phyloP scores from a whole-genome alignment of 768 basidiomycete genomes.

The Kwoniella heveanensis region DNA sequence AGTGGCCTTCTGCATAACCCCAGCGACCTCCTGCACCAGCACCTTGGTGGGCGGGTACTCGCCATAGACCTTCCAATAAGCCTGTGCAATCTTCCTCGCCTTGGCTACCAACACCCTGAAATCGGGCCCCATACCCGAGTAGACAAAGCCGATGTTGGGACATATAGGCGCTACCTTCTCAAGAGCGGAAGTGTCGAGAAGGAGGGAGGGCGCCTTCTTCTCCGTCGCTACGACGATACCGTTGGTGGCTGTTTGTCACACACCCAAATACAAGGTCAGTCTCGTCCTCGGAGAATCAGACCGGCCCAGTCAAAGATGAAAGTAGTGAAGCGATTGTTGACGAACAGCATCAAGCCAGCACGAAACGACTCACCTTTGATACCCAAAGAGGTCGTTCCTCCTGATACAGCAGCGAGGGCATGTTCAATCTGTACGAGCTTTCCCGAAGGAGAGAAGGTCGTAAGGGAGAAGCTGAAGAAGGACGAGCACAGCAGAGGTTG shows the following conservation, averaged over 20 bases:
- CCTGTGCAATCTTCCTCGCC: constrained; percentile 95
- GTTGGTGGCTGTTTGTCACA: constrained; percentile 73
- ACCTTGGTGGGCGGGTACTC: constrained; percentile 97
- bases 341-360: too few relatives aligned
- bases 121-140: constrained; percentile 99
- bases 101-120: constrained; percentile 91
- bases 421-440: constrained; percentile 99
- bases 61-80: constrained; percentile 99
- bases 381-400: constrained; percentile 94
- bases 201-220: constrained; percentile 96
- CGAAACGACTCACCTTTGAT: constrained; percentile 92
- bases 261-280: background rate
- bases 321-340: too few relatives aligned
- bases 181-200: constrained; percentile 96
- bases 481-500: too few relatives aligned
- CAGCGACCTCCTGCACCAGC: constrained; percentile 94
- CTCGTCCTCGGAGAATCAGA: too few relatives aligned
- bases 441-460: constrained; percentile 98
- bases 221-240: constrained; percentile 99
- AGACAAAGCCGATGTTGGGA: constrained; percentile 98
- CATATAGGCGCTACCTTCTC: constrained; percentile 97
- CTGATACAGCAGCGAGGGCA: constrained; percentile 91
- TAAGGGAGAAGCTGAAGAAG: constrained; percentile 83
- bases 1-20: constrained; percentile 97
- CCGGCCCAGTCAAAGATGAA: too few relatives aligned